Base-by-base conservation (phyloP, 257 asterid species). In the Haberlea rhodopensis region DNA sequence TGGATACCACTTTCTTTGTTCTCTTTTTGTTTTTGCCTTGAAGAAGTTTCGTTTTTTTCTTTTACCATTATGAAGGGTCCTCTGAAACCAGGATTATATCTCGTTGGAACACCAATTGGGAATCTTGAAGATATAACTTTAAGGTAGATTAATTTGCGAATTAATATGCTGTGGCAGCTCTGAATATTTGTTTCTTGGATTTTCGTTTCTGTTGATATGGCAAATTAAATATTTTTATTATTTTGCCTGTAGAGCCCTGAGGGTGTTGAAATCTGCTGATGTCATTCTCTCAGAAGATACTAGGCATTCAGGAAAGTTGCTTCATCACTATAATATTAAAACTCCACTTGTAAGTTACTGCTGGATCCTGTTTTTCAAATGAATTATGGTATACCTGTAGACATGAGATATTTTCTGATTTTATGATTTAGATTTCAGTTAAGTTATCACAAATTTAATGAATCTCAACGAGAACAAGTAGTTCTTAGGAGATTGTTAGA, bases 71-170 rank as follows among this genome's bases (percentile, higher is more conserved):
- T 75, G 69, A 32, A 92, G 99, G 87, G 89, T 49, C 85, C 95
- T 73, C 67, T 89, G 76, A 75, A 85, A 79, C 88, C 96, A 62
- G 99, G 97, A 45, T 66, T 89, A 25, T 92, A 92, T 84, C 79
- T 92, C 25, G 96, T 92, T 9, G 97, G 94, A 71, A 92, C 97
- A 8, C 97, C 99, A 52, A 87, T 92, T 60, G 97, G 99, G 63
- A 92, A 87, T 84, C 97, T 92, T 73, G 97, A 89, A 79, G 97
- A 92, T 75, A 92, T 92, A 70, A 92, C 99, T 53, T 71, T 86
- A 27, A 79, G 96, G 95, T 88, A 59, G 67, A 34, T 66, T 57
- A 19, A 19, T 49, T 32, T 31, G 34, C 20, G 43, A 61, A 60
- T 46, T 65, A 27, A 31, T 26, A 28, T 58, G 70, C 20, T 27